These are phyloP conservation scores for Melaleuca quinquenervia DNA, from an alignment of 345 rosid genomes.

Conservation along the genomic window DNA sequence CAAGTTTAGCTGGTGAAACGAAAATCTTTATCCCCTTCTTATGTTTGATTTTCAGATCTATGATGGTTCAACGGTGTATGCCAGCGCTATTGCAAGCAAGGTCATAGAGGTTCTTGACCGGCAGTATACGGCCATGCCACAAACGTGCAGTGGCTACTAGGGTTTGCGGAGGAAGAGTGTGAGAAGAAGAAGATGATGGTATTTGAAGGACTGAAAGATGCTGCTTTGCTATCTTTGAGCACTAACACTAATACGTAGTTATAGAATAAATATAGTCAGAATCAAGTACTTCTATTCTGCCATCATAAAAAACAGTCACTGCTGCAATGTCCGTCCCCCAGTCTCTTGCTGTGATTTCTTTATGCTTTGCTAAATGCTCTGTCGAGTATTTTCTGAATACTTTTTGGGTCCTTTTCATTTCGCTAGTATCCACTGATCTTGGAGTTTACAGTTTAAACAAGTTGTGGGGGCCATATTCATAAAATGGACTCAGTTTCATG, in stretches of 20 bases:
- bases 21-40: background rate
- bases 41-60: slow-evolving; percentile 11
- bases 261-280: background rate
- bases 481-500: background rate
- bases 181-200: background rate
- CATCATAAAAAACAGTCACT: background rate
- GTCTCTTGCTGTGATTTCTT: background rate
- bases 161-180: background rate
- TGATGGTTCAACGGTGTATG: slow-evolving; percentile 35
- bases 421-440: background rate
- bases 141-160: slow-evolving; percentile 3
- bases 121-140: slow-evolving; percentile 38
- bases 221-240: background rate
- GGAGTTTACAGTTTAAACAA: background rate
- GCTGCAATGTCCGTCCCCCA: background rate
- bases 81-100: slow-evolving; percentile 66
- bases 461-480: background rate
- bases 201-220: background rate
- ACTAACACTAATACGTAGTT: background rate
- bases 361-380: background rate
- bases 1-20: background rate
- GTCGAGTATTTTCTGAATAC: background rate
- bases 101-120: slow-evolving; percentile 63
- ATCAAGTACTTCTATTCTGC: background rate
- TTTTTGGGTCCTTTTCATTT: background rate